Evolutionary conservation across 768 basidiomycete genomes (phyloP), one percentile per base, ranked within the genome.

Genomic region (Boletus subcaerulescens): DNA sequence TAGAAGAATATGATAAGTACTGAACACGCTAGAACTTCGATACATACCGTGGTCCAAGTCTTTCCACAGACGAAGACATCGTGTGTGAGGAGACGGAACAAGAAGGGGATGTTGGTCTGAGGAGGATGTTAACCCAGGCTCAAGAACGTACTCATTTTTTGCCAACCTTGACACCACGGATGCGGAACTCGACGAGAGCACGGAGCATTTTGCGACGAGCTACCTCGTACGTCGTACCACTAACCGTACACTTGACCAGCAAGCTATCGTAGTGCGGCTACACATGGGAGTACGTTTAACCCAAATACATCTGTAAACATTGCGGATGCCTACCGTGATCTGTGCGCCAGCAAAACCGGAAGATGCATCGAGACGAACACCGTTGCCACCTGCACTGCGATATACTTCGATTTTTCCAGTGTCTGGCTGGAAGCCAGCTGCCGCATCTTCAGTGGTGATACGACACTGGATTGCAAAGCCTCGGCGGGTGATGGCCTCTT

Each of bases 391-490:
- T 39, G 97, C 96, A 69, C 91, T 93, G 58, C 97, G 89, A 76
- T 99, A 99, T 22, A 99, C 97, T 66, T 98, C 97, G 60, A 99
- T 98, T 74, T 99, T 99, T 60, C 97, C 97, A 5, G 93, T 98
- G 72, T 99, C 97, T 22, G 97, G 97, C 72, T 97, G 93, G 89
- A 99, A 98, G 60, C 78, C 81, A 41, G 81, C 66, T n/a, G 89
- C 85, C 14, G 97, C 85, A 70, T 99, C 96, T 75, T 99, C 97
- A 24, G 97, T 98, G 41, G 97, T 98, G 73, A 99, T 81, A 74
- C 97, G 95, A 73, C 94, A 97, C 69, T 99, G 97, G 56, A 99
- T 98, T 3, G 97, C 96, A 69, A 91, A 98, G 33, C 97, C 97
- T 55, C 97, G 89, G 74, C 92, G 93, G 57, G 87, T 87, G 71